A percentile compares a stretch with the other conserved stretches of the same genome.
Conservation (phyloP, 768 basidiomycete species). For the Mycena rosella region DNA sequence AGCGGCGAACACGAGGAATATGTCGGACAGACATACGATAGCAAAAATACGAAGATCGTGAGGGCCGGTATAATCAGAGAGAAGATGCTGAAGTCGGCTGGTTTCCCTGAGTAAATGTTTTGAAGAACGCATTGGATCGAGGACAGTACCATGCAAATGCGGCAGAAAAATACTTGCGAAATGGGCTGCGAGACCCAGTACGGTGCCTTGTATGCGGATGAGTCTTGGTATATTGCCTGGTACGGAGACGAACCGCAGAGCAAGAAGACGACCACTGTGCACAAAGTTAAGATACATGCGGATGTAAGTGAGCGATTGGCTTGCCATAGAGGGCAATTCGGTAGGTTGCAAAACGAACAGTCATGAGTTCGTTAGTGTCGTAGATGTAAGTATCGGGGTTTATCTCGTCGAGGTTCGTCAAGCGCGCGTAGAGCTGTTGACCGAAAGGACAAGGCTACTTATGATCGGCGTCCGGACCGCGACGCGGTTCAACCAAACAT, state of each 20-base stretch:
- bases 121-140: background rate
- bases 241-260: conserved; percentile 52
- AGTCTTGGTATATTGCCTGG: background rate
- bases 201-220: conserved; percentile 52
- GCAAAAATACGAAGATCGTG: conserved; percentile 72
- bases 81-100: conserved; percentile 81
- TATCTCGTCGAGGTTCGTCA: conserved; percentile 15
- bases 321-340: conserved; percentile 50
- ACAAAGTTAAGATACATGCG: conserved; percentile 1
- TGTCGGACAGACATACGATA: conserved; percentile 59
- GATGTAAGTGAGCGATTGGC: background rate
- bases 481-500: background rate
- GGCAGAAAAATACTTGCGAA: conserved; percentile 79
- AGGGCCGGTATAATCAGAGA: conserved; percentile 73
- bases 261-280: conserved; percentile 58
- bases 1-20: conserved; percentile 6
- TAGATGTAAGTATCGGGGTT: background rate
- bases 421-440: conserved; percentile 25
- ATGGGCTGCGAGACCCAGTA: conserved; percentile 78
- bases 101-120: conserved; percentile 1
- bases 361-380: conserved; percentile 55
- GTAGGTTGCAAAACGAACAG: conserved; percentile 70
- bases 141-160: conserved; percentile 63
- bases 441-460: background rate
- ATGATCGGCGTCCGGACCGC: background rate